phyloP scores from a whole-genome alignment of 257 asterid genomes.

The Sherardia arvensis region DNA sequence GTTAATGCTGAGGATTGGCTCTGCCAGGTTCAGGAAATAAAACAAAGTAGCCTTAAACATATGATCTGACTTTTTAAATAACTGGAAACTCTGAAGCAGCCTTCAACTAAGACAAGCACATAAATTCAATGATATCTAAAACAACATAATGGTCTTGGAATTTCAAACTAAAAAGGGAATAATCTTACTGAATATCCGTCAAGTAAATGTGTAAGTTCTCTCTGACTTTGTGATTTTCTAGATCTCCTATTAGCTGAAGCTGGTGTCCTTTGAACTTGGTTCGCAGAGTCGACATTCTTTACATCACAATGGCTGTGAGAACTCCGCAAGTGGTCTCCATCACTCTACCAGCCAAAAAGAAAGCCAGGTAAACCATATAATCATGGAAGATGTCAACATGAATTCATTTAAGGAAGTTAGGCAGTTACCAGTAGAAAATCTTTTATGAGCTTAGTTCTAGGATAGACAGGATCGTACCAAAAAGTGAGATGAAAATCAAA shows the following conservation, averaged over 20 bases:
- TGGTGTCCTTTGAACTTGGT: slow-evolving; percentile 26
- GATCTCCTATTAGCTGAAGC: slow-evolving; percentile 37
- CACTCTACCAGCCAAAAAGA: slow-evolving; percentile 37
- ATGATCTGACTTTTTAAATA: not conserved
- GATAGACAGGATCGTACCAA: not conserved
- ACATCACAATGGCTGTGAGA: slow-evolving; percentile 24
- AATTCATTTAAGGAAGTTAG: not conserved
- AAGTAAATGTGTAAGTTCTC: slow-evolving; percentile 34
- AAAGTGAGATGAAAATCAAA: not conserved
- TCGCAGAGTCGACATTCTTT: slow-evolving; percentile 28
- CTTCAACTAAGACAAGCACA: not conserved
- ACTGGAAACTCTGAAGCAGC: not conserved
- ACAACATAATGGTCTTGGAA: not conserved
- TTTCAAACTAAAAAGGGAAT: not conserved
- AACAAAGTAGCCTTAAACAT: not conserved
- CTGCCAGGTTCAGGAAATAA: slow-evolving; percentile 29
- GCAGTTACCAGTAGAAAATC: too few relatives aligned
- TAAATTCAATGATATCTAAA: not conserved
- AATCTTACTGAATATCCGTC: slow-evolving; percentile 82
- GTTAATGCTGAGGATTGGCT: slow-evolving; percentile 74
- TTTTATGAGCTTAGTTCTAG: not conserved
- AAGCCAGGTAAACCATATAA: not conserved
- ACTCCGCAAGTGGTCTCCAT: slow-evolving; percentile 41
- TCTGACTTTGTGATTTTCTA: slow-evolving; percentile 57
- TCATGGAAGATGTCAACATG: not conserved